Evolutionary conservation across 2,329 filamentous ascomycete genomes (phyloP), one percentile per base, ranked within the genome.

Genomic region (Penicillium decumbens): DNA sequence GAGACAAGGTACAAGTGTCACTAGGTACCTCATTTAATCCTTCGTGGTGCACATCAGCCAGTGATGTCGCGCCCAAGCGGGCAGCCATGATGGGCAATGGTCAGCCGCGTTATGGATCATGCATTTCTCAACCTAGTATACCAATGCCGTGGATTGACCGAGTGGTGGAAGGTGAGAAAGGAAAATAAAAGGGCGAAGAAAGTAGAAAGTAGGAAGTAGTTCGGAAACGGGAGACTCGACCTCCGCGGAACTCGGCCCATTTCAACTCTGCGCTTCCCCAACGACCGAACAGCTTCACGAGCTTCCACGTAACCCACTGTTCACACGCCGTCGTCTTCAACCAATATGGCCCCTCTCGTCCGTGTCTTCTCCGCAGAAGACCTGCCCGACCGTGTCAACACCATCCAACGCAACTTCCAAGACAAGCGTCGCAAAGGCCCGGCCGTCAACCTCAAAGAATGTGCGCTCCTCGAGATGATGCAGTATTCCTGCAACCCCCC

Each of bases 401-500:
- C 70, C 40, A 55, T 68, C 38, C 61, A 60, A 10, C 66, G 63
- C 54, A 69, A 75, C 73, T 64, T 72, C 75, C 56, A 73, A 67
- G 55, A 79, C 69, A 70, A 78, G 62, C 66, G 70, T 43, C 77
- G 79, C 53, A 82, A 82, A 63, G 71, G 74, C 39, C 61, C 62
- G 24, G 68, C 74, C 13, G 68, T 82, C 51, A 70, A 79, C 28
- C 71, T 85, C 5, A 65, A 71, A 46, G 69, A 79, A 43, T 85
- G 82, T 64, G 67, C 75, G 49, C 67, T 85, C 35, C 72, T 80
- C 57, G 80, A 84, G 63, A 66, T 85, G 66, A 69, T 80, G 41
- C 82, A 86, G 68, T 85, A 83, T 62, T 77, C 77, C 24, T 86
- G 83, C 67, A 76, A 81, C 61, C 68, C 81, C 8, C 70, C 75